Evolutionary conservation across 2,329 filamentous ascomycete genomes (phyloP).

Genomic region (Phaeomoniella chlamydospora): DNA sequence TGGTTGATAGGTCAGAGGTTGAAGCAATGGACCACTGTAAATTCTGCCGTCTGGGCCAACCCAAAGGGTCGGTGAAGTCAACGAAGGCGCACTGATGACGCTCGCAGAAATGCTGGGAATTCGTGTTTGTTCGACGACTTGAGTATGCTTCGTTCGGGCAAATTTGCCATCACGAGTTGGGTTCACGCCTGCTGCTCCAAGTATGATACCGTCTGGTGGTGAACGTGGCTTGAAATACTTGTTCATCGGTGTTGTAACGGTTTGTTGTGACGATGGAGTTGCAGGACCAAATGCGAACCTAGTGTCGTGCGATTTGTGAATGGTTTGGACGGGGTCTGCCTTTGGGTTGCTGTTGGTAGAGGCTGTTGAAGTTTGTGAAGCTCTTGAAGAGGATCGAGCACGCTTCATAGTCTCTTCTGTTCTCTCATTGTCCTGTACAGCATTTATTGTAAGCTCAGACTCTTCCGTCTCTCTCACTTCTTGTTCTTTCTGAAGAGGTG

Average conservation of each 20-base stretch:
- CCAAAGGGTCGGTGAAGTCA: neutral
- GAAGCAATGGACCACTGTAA: neutral
- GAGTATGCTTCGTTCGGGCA: neutral
- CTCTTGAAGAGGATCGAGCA: neutral
- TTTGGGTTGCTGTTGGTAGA: neutral
- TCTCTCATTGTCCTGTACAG: too few species aligned
- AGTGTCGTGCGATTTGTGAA: neutral
- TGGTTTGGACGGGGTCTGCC: neutral
- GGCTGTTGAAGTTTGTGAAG: neutral
- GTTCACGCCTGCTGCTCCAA: neutral
- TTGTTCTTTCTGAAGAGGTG: too few species aligned
- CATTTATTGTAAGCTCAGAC: too few species aligned
- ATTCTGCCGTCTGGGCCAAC: neutral
- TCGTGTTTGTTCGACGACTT: neutral
- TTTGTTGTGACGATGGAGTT: neutral
- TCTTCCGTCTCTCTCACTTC: neutral
- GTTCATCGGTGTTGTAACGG: neutral
- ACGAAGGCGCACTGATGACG: neutral
- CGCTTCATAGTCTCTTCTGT: too few species aligned
- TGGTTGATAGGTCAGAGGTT: neutral
- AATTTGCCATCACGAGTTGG: neutral
- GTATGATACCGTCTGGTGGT: neutral
- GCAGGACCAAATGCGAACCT: neutral
- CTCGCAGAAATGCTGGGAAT: neutral
- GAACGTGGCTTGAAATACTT: neutral